These are phyloP conservation scores for Grosmannia clavigera DNA, from an alignment of 2,329 filamentous ascomycete species.

Conservation along the genomic window DNA sequence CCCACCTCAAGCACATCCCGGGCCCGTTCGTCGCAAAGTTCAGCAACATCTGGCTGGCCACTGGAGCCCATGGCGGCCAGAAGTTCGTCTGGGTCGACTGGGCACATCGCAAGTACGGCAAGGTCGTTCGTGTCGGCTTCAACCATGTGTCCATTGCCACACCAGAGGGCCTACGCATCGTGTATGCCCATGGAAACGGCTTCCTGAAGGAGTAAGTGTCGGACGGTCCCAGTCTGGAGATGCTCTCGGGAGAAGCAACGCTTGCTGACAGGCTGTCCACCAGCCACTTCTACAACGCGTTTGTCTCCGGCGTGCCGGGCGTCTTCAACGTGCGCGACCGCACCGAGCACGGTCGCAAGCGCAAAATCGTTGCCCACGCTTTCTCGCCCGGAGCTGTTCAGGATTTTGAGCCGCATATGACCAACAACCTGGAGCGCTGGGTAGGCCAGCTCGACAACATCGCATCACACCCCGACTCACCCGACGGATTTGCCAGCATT, in stretches of 20 bases:
- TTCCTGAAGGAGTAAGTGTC: slow-evolving; percentile 8
- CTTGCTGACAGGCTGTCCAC: background rate
- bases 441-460: slow-evolving; percentile 6
- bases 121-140: slow-evolving; percentile 9
- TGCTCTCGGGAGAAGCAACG: too few species aligned
- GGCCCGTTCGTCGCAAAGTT: slow-evolving; percentile 9
- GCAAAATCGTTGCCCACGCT: slow-evolving; percentile 57
- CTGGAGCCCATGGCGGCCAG: slow-evolving; percentile 4
- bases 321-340: slow-evolving; percentile 60
- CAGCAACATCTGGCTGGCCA: slow-evolving; percentile 9
- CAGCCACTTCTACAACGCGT: slow-evolving; percentile 9
- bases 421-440: slow-evolving; percentile 8
- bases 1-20: slow-evolving; percentile 6
- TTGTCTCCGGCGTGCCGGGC: slow-evolving; percentile 10
- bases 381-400: slow-evolving; percentile 26
- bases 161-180: slow-evolving; percentile 5
- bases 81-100: slow-evolving; percentile 9
- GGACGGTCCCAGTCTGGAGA: background rate
- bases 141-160: slow-evolving; percentile 10
- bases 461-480: background rate
- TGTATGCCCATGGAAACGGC: slow-evolving; percentile 11
- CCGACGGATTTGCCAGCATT: slow-evolving; percentile 2
- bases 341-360: slow-evolving; percentile 54
- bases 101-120: slow-evolving; percentile 9
- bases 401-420: slow-evolving; percentile 11